Conservation (phyloP, 768 basidiomycete species). For the Leccinum aurantiacum region DNA sequence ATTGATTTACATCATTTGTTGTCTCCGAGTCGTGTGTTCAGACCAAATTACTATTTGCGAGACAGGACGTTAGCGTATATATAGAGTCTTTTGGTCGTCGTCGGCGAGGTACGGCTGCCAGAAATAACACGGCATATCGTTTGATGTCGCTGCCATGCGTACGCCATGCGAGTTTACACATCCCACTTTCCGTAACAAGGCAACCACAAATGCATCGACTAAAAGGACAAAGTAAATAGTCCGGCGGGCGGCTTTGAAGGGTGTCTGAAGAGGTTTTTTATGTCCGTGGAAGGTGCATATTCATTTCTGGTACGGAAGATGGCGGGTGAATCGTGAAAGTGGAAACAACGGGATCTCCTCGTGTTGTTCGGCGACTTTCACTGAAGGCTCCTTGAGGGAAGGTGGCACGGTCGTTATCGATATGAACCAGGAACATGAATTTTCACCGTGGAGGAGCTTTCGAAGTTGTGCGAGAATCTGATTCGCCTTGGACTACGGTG, state of each 20-base stretch:
- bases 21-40: not conserved
- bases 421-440: conserved; percentile 15
- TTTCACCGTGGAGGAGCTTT: conserved; percentile 10
- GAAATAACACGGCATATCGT: not conserved
- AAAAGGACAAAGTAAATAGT: not conserved
- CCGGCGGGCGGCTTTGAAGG: not conserved
- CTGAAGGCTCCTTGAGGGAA: not conserved
- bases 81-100: not conserved
- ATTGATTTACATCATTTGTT: not conserved
- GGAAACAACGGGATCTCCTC: not conserved
- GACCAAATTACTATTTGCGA: not conserved
- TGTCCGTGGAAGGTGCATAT: not conserved
- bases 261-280: not conserved
- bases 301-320: conserved; percentile 2
- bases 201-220: not conserved
- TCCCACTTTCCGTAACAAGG: not conserved
- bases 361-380: not conserved
- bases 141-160: not conserved
- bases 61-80: not conserved
- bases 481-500: conserved; percentile 7
- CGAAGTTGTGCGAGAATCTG: conserved; percentile 4
- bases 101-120: not conserved
- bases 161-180: not conserved
- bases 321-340: not conserved
- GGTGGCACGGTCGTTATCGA: conserved; percentile 6